Conservation (phyloP, 129 eudicot species). For the Arctium lappa region DNA sequence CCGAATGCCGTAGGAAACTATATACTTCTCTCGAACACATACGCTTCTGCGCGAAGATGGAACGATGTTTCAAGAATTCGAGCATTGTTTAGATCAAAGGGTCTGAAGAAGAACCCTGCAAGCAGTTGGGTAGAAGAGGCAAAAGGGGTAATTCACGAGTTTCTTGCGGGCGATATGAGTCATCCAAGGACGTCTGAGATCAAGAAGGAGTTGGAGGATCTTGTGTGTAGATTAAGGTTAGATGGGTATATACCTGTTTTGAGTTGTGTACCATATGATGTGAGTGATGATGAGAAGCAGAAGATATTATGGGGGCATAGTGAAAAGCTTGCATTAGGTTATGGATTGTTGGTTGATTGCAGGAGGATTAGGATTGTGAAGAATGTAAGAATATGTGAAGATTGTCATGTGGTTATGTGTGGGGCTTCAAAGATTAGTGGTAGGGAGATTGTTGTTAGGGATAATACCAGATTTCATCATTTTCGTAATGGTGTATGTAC, state of each 20-base stretch:
- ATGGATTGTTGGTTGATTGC: constrained; percentile 38
- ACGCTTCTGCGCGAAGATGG: constrained; percentile 62
- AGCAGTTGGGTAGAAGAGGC: constrained; percentile 61
- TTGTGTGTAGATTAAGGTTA: constrained; percentile 28
- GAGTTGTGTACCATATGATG: constrained; percentile 50
- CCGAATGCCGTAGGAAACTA: constrained; percentile 55
- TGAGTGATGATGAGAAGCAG: constrained; percentile 56
- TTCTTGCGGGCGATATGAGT: constrained; percentile 48
- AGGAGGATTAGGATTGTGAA: constrained; percentile 54
- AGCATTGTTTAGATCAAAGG: constrained; percentile 39
- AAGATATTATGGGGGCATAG: constrained; percentile 54
- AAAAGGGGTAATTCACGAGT: constrained; percentile 58
- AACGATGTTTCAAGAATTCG: constrained; percentile 46
- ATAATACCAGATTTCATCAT: constrained; percentile 68
- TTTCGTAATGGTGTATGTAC: constrained; percentile 54
- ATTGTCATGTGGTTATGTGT: constrained; percentile 63
- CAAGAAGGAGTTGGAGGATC: constrained; percentile 31
- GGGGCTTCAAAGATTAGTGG: constrained; percentile 52
- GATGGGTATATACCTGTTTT: constrained; percentile 52
- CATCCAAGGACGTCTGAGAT: constrained; percentile 48
- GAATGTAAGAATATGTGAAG: constrained; percentile 71
- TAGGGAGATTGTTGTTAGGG: constrained; percentile 65
- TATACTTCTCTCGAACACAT: constrained; percentile 45
- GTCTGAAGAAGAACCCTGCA: constrained; percentile 49
- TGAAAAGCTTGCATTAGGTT: constrained; percentile 70